These are phyloP conservation scores for Letharia columbiana DNA, from an alignment of 495 filamentous ascomycete species.

Conservation along the genomic window DNA sequence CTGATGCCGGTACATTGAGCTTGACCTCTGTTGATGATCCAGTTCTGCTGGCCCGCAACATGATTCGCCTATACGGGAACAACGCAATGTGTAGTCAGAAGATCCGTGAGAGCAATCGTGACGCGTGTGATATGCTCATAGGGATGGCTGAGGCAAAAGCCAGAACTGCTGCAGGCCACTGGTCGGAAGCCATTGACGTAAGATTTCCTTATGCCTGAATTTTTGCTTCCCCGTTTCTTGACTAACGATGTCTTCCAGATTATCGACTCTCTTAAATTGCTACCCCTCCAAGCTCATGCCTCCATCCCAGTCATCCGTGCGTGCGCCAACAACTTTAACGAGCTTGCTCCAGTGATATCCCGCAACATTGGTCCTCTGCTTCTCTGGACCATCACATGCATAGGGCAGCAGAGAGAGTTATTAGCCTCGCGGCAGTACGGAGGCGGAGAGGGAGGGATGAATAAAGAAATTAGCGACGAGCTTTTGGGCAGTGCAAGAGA, in stretches of 20 bases:
- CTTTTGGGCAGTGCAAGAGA: conserved; percentile 73
- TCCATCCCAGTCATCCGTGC: conserved; percentile 64
- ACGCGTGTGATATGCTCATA: conserved; percentile 63
- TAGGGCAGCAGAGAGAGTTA: conserved; percentile 61
- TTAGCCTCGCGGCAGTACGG: conserved; percentile 59
- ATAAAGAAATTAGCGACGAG: conserved; percentile 56
- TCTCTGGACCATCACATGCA: conserved; percentile 85
- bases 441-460: conserved; percentile 67
- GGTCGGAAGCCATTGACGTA: conserved; percentile 75
- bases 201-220: conserved; percentile 33
- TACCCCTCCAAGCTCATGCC: conserved; percentile 63
- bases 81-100: conserved; percentile 65
- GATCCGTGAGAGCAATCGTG: conserved; percentile 56
- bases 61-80: conserved; percentile 69
- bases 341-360: conserved; percentile 64
- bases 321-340: conserved; percentile 65
- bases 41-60: conserved; percentile 63
- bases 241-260: conserved; percentile 40
- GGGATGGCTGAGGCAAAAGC: conserved; percentile 69
- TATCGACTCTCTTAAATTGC: conserved; percentile 62
- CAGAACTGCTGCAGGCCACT: conserved; percentile 58
- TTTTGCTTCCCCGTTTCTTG: conserved; percentile 8
- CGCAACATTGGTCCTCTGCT: conserved; percentile 81
- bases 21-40: conserved; percentile 84
- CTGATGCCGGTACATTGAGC: conserved; percentile 56